phyloP scores from a whole-genome alignment of 176 grass and related monocot genomes.

The Triticum timopheevii region DNA sequence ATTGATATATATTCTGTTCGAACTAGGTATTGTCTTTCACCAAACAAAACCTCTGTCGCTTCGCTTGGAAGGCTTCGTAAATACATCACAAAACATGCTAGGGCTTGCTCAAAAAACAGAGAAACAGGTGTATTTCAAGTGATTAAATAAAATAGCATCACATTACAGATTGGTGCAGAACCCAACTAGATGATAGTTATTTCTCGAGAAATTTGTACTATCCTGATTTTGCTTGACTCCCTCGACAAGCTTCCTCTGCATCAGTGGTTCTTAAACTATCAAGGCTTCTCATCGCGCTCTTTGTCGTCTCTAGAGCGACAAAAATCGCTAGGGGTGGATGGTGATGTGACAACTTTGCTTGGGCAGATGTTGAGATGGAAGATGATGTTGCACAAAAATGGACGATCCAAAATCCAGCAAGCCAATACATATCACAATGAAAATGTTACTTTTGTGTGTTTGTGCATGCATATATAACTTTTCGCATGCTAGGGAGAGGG shows the following conservation, averaged over 20 bases:
- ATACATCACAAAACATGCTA: too few relatives aligned
- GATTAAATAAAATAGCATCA: neutral
- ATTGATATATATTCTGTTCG: neutral
- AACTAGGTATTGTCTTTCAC: too few relatives aligned
- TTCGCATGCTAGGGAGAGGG: neutral
- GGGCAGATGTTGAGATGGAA: neutral
- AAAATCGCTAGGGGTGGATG: neutral
- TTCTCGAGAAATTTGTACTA: rapidly evolving
- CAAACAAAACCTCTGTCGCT: too few relatives aligned
- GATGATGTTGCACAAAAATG: neutral
- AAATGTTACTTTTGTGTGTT: neutral
- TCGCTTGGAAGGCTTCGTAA: too few relatives aligned
- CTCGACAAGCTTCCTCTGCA: neutral
- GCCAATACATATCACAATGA: neutral
- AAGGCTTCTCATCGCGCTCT: neutral
- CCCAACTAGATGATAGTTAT: neutral
- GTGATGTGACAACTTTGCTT: neutral
- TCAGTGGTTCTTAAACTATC: neutral
- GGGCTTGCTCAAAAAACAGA: too few relatives aligned
- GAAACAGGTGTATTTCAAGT: neutral
- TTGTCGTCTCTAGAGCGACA: neutral
- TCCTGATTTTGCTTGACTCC: neutral
- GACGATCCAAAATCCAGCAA: neutral
- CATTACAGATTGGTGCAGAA: neutral
- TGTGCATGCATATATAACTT: neutral